Conservation (phyloP, 1,284 basidiomycete genomes). For the Peniophora sp. region DNA sequence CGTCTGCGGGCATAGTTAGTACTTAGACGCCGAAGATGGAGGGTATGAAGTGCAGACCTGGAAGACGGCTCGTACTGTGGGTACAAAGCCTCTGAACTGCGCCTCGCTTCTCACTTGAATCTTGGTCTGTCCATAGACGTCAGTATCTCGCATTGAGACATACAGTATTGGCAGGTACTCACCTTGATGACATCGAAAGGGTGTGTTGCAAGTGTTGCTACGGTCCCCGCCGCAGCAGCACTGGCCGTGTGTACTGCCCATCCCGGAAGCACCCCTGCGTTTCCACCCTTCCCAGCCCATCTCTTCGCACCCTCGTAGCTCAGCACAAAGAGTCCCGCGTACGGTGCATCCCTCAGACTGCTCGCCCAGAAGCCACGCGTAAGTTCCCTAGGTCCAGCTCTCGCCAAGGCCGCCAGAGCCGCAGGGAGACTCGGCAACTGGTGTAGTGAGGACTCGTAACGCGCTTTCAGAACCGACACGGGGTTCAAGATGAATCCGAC, state of each 20-base stretch:
- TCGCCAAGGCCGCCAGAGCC: constrained; percentile 57
- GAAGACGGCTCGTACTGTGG: constrained; percentile 62
- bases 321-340: constrained; percentile 90
- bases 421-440: constrained; percentile 39
- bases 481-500: constrained; percentile 92
- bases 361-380: constrained; percentile 89
- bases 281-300: constrained; percentile 45
- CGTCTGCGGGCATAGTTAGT: constrained; percentile 5
- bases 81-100: constrained; percentile 61
- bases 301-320: constrained; percentile 85
- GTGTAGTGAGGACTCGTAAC: constrained; percentile 67
- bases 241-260: constrained; percentile 46
- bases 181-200: constrained; percentile 91
- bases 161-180: no score
- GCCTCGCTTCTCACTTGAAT: constrained; percentile 78
- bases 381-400: constrained; percentile 73
- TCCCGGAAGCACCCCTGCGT: constrained; percentile 1
- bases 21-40: neutral
- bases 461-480: constrained; percentile 89
- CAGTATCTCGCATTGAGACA: no score
- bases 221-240: constrained; percentile 69
- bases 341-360: constrained; percentile 89
- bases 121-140: constrained; percentile 52
- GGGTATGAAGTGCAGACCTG: constrained; percentile 34
- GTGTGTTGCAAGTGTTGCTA: constrained; percentile 79